Evolutionary conservation across 345 rosid genomes (phyloP).

Genomic region (Trapa incisa): DNA sequence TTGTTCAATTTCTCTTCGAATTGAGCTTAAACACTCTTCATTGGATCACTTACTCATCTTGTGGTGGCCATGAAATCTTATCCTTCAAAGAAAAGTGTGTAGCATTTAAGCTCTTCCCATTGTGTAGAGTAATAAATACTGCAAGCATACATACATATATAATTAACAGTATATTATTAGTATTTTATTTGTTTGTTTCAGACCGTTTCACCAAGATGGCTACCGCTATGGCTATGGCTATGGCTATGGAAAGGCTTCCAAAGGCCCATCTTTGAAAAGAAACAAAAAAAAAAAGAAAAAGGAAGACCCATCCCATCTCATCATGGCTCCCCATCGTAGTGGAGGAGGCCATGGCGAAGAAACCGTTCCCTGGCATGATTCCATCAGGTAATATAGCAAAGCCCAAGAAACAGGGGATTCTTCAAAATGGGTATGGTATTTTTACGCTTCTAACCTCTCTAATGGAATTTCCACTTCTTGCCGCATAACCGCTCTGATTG

Average conservation of each 20-base stretch:
- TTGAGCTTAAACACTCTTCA: neutral
- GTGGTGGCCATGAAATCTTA: constrained; percentile 40
- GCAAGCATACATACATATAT: too few species aligned
- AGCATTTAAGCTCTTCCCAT: too few species aligned
- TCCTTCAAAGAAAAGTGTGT: constrained; percentile 8
- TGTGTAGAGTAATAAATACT: too few species aligned
- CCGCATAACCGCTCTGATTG: neutral
- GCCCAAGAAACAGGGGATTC: neutral
- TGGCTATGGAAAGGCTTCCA: neutral
- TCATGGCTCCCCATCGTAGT: neutral
- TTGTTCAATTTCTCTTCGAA: neutral
- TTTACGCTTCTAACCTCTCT: neutral
- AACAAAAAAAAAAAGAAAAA: too few species aligned
- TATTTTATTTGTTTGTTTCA: neutral
- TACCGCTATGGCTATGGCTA: too few species aligned
- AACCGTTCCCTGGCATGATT: neutral
- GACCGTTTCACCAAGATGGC: neutral
- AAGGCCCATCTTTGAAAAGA: neutral
- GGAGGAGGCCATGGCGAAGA: neutral
- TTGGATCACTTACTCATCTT: constrained; percentile 19
- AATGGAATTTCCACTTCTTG: neutral
- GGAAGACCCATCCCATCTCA: neutral
- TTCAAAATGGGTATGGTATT: neutral
- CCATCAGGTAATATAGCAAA: neutral
- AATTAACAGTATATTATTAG: neutral